These are phyloP conservation scores for Pogostemon cablin DNA, from an alignment of 257 asterid genomes.

Conservation along the genomic window DNA sequence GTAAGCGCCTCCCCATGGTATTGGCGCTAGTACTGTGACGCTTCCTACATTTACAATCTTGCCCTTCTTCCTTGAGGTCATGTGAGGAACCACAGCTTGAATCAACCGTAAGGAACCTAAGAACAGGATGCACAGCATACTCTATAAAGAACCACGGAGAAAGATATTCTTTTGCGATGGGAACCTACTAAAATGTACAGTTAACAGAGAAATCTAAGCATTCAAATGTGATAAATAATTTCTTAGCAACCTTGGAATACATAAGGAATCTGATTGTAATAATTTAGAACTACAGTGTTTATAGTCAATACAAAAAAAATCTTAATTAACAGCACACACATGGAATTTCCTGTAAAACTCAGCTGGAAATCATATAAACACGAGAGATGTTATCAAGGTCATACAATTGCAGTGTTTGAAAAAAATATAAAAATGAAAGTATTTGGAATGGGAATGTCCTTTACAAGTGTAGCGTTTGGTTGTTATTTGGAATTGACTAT, in stretches of 20 bases:
- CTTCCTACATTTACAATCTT: slow-evolving; percentile 90
- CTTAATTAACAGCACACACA: neutral
- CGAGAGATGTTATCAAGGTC: neutral
- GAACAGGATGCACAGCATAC: slow-evolving; percentile 10
- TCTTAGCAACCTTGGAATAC: neutral
- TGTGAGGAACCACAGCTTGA: slow-evolving; percentile 91
- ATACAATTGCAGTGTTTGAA: neutral
- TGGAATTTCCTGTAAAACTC: neutral
- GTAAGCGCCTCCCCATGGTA: slow-evolving; percentile 87
- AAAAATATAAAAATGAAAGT: too few relatives aligned
- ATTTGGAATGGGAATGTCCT: too few relatives aligned
- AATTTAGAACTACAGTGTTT: neutral
- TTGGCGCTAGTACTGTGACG: slow-evolving; percentile 68
- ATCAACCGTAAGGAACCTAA: slow-evolving; percentile 81
- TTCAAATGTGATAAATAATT: neutral
- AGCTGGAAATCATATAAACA: neutral
- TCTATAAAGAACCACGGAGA: neutral
- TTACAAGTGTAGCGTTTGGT: too few relatives aligned
- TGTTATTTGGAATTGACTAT: too few relatives aligned
- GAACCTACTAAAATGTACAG: neutral
- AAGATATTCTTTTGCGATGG: neutral
- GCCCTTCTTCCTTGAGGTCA: slow-evolving; percentile 89
- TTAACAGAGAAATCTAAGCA: neutral
- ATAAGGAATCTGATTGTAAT: neutral
- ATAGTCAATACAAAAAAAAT: neutral